Conservation (phyloP, 331 rosid species). For the Telfairia occidentalis region DNA sequence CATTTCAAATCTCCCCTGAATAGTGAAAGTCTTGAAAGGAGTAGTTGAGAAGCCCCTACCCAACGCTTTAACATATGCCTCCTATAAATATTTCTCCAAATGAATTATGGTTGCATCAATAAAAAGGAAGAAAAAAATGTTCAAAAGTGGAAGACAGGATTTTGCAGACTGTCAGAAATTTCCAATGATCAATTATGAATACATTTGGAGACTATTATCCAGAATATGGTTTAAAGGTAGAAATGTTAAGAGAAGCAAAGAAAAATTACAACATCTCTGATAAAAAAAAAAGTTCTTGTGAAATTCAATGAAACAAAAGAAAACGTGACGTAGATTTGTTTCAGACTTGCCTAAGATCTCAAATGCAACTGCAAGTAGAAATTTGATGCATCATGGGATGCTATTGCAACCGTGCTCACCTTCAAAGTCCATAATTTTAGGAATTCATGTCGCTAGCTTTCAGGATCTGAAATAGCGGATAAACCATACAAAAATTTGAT, state of each 20-base stretch:
- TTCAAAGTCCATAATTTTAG: slow-evolving; percentile 62
- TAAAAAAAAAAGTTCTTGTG: too few relatives aligned
- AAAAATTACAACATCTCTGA: too few relatives aligned
- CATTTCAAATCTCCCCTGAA: too few relatives aligned
- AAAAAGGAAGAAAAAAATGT: not conserved
- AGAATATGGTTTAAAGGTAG: not conserved
- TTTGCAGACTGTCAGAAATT: not conserved
- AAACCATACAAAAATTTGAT: slow-evolving; percentile 60
- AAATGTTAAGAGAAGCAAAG: not conserved
- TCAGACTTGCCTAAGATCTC: not conserved
- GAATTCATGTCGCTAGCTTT: slow-evolving; percentile 62
- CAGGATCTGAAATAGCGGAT: slow-evolving; percentile 57
- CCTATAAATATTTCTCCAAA: slow-evolving; percentile 37
- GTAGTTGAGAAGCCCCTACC: slow-evolving; percentile 83
- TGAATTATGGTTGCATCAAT: too few relatives aligned
- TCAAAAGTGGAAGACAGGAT: not conserved
- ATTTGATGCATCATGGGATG: not conserved
- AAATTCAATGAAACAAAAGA: not conserved
- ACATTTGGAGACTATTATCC: not conserved
- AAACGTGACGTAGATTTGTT: not conserved
- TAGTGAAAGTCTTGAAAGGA: slow-evolving; percentile 77
- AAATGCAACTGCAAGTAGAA: not conserved
- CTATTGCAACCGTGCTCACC: slow-evolving; percentile 36
- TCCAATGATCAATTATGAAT: not conserved
- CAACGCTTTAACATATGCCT: slow-evolving; percentile 86